Base-by-base conservation (phyloP, 2,329 filamentous ascomycete genomes). In the Diaporthe humulicola region DNA sequence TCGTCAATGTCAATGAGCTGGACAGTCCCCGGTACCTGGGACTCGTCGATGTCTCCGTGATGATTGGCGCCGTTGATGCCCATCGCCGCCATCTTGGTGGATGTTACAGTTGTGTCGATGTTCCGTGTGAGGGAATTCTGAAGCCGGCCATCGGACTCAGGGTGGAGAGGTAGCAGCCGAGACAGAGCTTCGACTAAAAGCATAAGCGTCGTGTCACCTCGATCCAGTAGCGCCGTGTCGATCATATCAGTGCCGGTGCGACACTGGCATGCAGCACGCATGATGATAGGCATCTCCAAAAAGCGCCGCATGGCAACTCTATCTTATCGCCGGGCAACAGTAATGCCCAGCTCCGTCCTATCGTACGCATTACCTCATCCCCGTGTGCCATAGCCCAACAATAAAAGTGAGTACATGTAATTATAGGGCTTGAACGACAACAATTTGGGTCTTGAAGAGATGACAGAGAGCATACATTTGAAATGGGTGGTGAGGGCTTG, bases 1-100 rank as follows among this genome's bases (percentile, higher is more conserved):
- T 79, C 78, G 69, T 81, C 78, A 30, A 82, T 74, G 61, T 82
- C 81, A 38, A 82, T 79, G 28, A 82, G 76, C 70, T 82, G 81
- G 36, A 82, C 79, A 4, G 81, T 82, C 28, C 81, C 81, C 1
- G 81, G 81, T 28, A 81, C 76, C n/a, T 77, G 73, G 4, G 79
- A 81, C 52, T 81, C 80, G 71, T 76, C 73, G 15, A 75, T 75
- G 33, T 71, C 70, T 25, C 56, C 75, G n/a, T 70, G 56, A 45
- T 40, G 56, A 33, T 61, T 64, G 45, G 48, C 67, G 9, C 57
- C 70, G 19, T 60, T 50, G 15, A 61, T 50, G n/a, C 36, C 52
- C 50, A 61, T 42, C 9, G 72, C 45, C 4, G 61, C 60, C 73
- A 75, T 75, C 28, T n/a, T 40, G 42, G 25, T 40, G 38, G 9